Evolutionary conservation across 148 eudicot genomes (phyloP), one percentile per base, ranked within the genome.

Genomic region (Hydrangea macrophylla): DNA sequence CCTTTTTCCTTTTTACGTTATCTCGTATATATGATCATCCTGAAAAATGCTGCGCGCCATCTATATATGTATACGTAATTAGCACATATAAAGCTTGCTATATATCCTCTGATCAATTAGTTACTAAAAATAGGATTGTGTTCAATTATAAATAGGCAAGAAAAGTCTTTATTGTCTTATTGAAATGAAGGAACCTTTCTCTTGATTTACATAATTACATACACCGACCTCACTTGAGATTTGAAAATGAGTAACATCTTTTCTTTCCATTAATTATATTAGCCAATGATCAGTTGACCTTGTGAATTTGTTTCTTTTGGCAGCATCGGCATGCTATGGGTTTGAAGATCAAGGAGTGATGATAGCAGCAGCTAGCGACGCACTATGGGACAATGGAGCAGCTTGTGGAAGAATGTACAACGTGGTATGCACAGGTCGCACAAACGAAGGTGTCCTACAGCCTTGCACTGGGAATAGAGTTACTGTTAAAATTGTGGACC

Each of bases 251-350:
- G 0, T 9, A 18, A 3, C n/a, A 35, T 3, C 8, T 3, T 40
- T 5, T n/a, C 51, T 15, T 18, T 2, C 1, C 1, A 6, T 31
- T 5, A 17, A 6, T 35, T 12, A 53, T 22, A 8, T 28, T 44
- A n/a, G n/a, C n/a, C n/a, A n/a, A n/a, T n/a, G n/a, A n/a, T n/a
- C n/a, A n/a, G n/a, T n/a, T n/a, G n/a, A n/a, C n/a, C n/a, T n/a
- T n/a, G n/a, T n/a, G 13, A 23, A 15, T 17, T 22, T 23, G 13
- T 9, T 35, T 17, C 6, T 42, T 24, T 58, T 12, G 7, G 48
- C 10, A 84, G 85, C 88, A 11, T 84, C 88, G 11, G 58, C 81
- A 31, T 81, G 85, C 67, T 81, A 76, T 64, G 88, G 83, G 0
- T 32, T 31, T n/a, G 5, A 51, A 18, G 72, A 71, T 24, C 33